Evolutionary conservation across 2,329 filamentous ascomycete genomes (phyloP), one percentile per base, ranked within the genome.

Genomic region (Cladophialophora immunda): DNA sequence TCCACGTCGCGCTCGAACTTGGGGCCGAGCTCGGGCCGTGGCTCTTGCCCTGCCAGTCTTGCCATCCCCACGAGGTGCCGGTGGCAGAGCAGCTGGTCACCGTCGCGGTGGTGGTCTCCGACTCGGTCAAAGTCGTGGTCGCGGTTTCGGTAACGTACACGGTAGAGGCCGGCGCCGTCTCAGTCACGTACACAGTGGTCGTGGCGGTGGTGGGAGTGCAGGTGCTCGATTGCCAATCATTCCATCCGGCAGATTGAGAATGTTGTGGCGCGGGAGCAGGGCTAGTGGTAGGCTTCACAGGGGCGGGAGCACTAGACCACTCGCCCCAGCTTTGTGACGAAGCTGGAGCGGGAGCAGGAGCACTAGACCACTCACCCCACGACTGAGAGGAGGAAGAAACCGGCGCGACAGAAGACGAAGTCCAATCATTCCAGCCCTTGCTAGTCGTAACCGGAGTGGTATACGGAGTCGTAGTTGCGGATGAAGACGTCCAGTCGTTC

Each of bases 111-210:
- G 57, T 59, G 36, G 41, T 60, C 27, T 38, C 36, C 32, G 32
- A 34, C 32, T 34, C 32, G 32, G 32, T 34, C 32, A 34, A 25
- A 27, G 22, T 52, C 41, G n/a, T 29, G 9, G 55, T 60, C 8
- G 47, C 52, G 19, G 61, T 68, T 22, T 64, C 41, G 19, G 66
- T 68, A 30, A 60, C 41, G n/a, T 60, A 60, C 17, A 60, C 17
- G 15, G 56, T 58, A 9, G 9, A 19, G 36, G 56, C 56, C 3
- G 56, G 56, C 6, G 29, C 15, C 4, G 38, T 38, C 38, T 45
- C 17, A 19, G 38, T 50, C 27, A 61, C 61, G 50, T 62, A 62
- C 1, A 62, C 60, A 4, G 63, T 65, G 32, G 47, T 56, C 1
- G 63, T 65, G 27, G 47, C 27, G 13, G 38, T 58, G 17, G n/a